Conservation (phyloP, 208 protist species). For the Kentomonas sorsogonicus region DNA sequence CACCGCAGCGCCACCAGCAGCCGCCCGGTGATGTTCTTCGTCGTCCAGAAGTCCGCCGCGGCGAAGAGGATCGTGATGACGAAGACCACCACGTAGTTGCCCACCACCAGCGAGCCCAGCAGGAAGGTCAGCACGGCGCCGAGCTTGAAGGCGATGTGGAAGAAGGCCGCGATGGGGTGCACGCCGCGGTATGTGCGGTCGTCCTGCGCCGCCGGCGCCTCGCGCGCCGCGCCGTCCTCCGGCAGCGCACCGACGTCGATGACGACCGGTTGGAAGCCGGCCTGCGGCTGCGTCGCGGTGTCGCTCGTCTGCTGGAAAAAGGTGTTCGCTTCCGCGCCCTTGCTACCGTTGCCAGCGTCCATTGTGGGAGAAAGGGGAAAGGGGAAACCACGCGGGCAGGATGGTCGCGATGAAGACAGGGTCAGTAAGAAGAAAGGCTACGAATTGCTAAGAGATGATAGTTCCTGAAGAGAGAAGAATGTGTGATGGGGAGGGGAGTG, state of each 20-base stretch:
- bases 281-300: too few species aligned
- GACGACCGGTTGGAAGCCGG: too few species aligned
- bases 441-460: too few species aligned
- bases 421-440: too few species aligned
- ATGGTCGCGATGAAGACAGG: too few species aligned
- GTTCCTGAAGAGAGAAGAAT: too few species aligned
- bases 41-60: conserved; percentile 93
- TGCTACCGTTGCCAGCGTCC: conserved; percentile 3
- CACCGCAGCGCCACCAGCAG: conserved; percentile 91
- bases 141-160: conserved; percentile 87
- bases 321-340: background rate
- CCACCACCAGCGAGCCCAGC: conserved; percentile 49
- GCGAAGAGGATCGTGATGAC: conserved; percentile 83
- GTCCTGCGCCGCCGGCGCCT: conserved; percentile 12
- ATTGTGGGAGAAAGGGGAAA: too few species aligned
- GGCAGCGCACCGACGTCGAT: background rate
- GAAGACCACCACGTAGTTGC: conserved; percentile 72
- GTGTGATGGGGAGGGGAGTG: too few species aligned
- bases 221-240: background rate
- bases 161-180: conserved; percentile 78
- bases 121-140: conserved; percentile 79
- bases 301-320: background rate
- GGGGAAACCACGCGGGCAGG: too few species aligned
- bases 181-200: conserved; percentile 66
- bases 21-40: conserved; percentile 94